Conservation (phyloP, 2,329 filamentous ascomycete species). For the Microsporum audouinii region DNA sequence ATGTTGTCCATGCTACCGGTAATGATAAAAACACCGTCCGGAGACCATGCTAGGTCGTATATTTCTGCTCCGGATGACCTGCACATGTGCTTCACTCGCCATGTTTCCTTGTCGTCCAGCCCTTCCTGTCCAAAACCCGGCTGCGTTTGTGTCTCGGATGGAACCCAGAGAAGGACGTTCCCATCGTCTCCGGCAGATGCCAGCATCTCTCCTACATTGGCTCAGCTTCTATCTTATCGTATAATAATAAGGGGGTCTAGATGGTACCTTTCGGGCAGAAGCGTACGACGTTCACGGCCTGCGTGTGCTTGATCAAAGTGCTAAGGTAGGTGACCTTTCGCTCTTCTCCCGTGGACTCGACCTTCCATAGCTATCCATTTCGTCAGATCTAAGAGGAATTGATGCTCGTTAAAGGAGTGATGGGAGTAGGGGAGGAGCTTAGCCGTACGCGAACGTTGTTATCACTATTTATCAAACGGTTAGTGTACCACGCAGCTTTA, state of each 20-base stretch:
- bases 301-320: slow-evolving; percentile 84
- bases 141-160: slow-evolving; percentile 60
- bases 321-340: slow-evolving; percentile 84
- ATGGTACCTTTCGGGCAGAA: slow-evolving; percentile 78
- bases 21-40: slow-evolving; percentile 92
- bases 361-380: slow-evolving; percentile 67
- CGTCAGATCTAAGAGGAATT: slow-evolving; percentile 9
- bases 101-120: slow-evolving; percentile 88
- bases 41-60: slow-evolving; percentile 96
- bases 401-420: neutral
- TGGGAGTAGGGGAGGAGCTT: slow-evolving; percentile 11
- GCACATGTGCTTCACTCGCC: slow-evolving; percentile 97
- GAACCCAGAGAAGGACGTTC: slow-evolving; percentile 93
- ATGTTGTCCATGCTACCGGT: slow-evolving; percentile 99
- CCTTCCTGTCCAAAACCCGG: slow-evolving; percentile 67
- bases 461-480: slow-evolving; percentile 41
- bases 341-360: slow-evolving; percentile 74
- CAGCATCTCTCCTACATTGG: slow-evolving; percentile 63
- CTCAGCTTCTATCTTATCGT: neutral
- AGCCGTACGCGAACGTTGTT: slow-evolving; percentile 77
- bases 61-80: slow-evolving; percentile 90
- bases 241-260: neutral
- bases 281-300: slow-evolving; percentile 94
- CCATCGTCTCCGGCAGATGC: slow-evolving; percentile 95
- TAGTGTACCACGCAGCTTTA: slow-evolving; percentile 6